Percentiles rank a stretch among this genome's conserved stretches.
Evolutionary conservation across 441 rosid genomes (phyloP).

Genomic region (Populus hybrid): DNA sequence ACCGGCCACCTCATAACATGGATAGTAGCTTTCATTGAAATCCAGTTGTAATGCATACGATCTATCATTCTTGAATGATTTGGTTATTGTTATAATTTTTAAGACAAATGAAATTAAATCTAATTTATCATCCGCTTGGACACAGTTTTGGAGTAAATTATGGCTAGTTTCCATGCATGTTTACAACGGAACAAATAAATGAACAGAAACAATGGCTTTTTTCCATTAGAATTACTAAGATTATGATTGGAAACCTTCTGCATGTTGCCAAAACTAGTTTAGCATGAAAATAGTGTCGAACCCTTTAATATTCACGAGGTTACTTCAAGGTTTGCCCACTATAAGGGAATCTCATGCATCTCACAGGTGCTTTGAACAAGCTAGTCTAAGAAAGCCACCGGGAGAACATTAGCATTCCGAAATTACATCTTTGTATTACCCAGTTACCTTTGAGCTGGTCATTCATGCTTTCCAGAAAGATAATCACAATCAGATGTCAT

Average conservation of each 20-base stretch:
- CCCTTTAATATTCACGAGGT: neutral
- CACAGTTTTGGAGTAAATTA: too few relatives aligned
- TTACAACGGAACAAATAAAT: neutral
- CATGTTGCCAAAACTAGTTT: neutral
- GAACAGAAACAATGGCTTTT: neutral
- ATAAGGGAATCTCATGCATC: neutral
- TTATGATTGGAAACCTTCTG: neutral
- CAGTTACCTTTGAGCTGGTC: neutral
- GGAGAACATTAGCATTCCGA: neutral
- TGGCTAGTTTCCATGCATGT: too few relatives aligned
- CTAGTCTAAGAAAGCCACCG: neutral
- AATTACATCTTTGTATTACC: neutral
- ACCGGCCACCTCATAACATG: too few relatives aligned
- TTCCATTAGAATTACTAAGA: neutral
- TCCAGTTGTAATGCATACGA: too few relatives aligned
- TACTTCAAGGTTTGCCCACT: neutral
- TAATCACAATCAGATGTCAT: neutral
- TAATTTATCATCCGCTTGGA: too few relatives aligned
- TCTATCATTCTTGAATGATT: too few relatives aligned
- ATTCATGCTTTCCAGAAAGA: neutral
- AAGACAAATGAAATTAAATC: too few relatives aligned
- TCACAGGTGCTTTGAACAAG: neutral
- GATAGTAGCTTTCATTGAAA: too few relatives aligned
- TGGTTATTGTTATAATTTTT: too few relatives aligned
- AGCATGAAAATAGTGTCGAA: neutral